Evolutionary conservation across 805 yeast genomes (phyloP).

Genomic region (Suhomyces faveliae): DNA sequence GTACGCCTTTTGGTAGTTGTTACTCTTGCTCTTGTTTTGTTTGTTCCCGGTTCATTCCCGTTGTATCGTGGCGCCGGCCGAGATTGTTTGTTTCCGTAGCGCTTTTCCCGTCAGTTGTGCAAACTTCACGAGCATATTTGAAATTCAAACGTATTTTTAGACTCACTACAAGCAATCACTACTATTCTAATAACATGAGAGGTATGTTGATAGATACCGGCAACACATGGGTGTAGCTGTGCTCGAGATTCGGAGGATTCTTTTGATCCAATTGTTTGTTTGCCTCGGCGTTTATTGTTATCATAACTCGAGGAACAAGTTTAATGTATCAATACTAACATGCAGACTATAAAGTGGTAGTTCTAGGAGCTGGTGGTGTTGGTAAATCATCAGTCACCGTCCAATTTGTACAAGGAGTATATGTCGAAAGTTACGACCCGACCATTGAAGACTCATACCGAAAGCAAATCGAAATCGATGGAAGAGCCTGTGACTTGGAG

Average conservation of each 20-base stretch:
- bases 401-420: slow-evolving; percentile 87
- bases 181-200: slow-evolving; percentile 7
- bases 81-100: background rate
- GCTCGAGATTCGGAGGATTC: no score
- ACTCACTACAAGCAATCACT: background rate
- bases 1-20: no score
- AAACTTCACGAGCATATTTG: slow-evolving; percentile 2
- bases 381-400: slow-evolving; percentile 94
- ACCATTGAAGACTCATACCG: slow-evolving; percentile 96
- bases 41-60: background rate
- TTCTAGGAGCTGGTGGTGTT: slow-evolving; percentile 95
- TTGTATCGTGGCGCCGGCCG: slow-evolving; percentile 2
- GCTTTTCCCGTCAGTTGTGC: background rate
- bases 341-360: slow-evolving; percentile 81
- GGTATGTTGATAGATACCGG: slow-evolving; percentile 5
- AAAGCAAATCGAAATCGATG: slow-evolving; percentile 85
- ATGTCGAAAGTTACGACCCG: slow-evolving; percentile 91
- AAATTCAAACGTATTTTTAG: slow-evolving; percentile 2
- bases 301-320: no score
- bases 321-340: slow-evolving; percentile 5
- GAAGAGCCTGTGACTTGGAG: slow-evolving; percentile 81
- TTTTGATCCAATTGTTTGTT: no score
- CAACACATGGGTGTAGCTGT: no score
- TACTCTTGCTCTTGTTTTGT: slow-evolving; percentile 18
- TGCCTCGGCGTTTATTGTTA: background rate